Percentiles rank a stretch among this genome's conserved stretches.
phyloP scores from a whole-genome alignment of 2,329 filamentous ascomycete genomes.

The Paecilomyces sp. region DNA sequence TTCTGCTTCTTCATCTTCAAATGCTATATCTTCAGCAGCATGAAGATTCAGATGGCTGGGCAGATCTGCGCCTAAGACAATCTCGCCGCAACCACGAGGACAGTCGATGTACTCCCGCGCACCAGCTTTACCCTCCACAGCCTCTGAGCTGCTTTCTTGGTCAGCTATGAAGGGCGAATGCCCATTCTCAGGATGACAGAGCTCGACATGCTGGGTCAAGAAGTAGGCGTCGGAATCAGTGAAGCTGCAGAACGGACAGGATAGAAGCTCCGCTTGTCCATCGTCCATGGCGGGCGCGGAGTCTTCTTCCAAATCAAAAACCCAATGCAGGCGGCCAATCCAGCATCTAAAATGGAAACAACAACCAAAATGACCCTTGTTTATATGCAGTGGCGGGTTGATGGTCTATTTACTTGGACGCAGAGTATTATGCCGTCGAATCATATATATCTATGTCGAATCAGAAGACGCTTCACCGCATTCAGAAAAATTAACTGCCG shows the following conservation, averaged over 20 bases:
- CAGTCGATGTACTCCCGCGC: constrained; percentile 44
- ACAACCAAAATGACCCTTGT: neutral
- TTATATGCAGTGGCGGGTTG: neutral
- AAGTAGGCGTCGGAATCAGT: constrained; percentile 31
- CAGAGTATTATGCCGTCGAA: neutral
- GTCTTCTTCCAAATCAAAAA: neutral
- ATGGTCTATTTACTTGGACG: neutral
- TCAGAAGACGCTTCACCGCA: neutral
- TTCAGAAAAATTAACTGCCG: neutral
- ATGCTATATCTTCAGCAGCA: constrained; percentile 39
- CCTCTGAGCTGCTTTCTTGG: constrained; percentile 5
- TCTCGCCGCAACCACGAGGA: constrained; percentile 54
- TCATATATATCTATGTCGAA: neutral
- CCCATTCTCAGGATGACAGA: constrained; percentile 35
- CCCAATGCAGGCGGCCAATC: neutral
- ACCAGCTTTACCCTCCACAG: neutral
- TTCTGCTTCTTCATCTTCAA: constrained; percentile 28
- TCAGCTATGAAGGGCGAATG: constrained; percentile 17
- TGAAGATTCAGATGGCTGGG: constrained; percentile 56
- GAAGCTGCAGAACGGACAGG: constrained; percentile 42
- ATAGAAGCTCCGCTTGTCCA: constrained; percentile 8
- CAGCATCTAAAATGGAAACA: no score
- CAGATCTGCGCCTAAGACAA: constrained; percentile 46
- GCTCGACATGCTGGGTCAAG: constrained; percentile 38
- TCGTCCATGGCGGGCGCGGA: constrained; percentile 11